phyloP scores from a whole-genome alignment of 179 eudicot species.

The Beta lomatogona region DNA sequence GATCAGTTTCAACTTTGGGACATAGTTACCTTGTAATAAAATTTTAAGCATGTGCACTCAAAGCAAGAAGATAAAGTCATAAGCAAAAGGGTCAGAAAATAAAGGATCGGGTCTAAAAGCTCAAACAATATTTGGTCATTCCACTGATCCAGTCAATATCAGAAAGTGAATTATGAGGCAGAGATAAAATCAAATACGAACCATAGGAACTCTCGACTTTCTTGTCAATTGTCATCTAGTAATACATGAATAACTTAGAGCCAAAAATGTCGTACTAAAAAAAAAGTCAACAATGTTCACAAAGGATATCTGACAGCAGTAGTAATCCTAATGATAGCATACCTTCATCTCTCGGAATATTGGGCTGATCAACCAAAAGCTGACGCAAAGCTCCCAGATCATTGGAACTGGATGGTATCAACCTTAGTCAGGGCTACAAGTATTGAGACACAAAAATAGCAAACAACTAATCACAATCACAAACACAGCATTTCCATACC shows the following conservation, averaged over 20 bases:
- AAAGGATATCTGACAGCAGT: not conserved
- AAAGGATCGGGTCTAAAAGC: not conserved
- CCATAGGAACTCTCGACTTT: not conserved
- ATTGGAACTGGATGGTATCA: constrained; percentile 42
- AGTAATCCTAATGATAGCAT: constrained; percentile 15
- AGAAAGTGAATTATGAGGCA: not conserved
- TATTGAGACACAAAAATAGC: not conserved
- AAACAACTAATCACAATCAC: not conserved
- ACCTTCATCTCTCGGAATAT: constrained; percentile 85
- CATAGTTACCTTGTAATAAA: too few species aligned
- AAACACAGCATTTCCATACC: not conserved
- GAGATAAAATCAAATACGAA: not conserved
- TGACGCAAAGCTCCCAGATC: constrained; percentile 73
- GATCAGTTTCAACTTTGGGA: not conserved
- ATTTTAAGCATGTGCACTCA: not conserved
- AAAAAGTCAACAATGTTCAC: not conserved
- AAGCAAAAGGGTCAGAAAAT: not conserved
- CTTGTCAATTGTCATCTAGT: not conserved
- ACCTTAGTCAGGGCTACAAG: constrained; percentile 7
- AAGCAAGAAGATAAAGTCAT: constrained; percentile 1
- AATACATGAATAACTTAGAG: not conserved
- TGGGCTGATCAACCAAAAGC: constrained; percentile 89
- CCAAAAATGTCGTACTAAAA: not conserved
- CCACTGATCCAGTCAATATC: not conserved
- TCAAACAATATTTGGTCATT: not conserved